Evolutionary conservation across 2,329 filamentous ascomycete genomes (phyloP).

Genomic region (Sporothrix sp.): DNA sequence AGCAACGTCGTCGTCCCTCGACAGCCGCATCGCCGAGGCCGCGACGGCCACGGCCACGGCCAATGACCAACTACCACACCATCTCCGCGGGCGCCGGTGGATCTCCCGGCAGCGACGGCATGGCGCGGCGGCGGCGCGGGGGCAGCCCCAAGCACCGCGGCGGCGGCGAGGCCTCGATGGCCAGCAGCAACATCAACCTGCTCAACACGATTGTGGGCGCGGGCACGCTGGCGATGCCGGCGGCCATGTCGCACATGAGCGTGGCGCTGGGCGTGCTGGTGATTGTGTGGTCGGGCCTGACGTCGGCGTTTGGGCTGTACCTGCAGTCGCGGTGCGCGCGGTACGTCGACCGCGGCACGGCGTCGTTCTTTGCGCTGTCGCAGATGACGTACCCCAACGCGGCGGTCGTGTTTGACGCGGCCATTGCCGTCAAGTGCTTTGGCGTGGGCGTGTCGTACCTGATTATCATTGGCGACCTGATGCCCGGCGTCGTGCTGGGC

Average conservation of each 20-base stretch:
- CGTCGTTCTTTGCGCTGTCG: conserved; percentile 93
- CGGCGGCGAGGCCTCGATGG: conserved; percentile 74
- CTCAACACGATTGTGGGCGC: conserved; percentile 96
- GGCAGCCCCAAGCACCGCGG: conserved; percentile 57
- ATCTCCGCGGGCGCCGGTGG: too few relatives aligned
- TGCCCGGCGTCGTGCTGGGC: conserved; percentile 85
- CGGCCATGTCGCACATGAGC: conserved; percentile 90
- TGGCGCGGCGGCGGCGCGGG: conserved; percentile 45
- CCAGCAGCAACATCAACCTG: conserved; percentile 88
- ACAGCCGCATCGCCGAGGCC: too few relatives aligned
- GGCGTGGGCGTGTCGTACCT: conserved; percentile 95
- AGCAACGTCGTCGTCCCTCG: too few relatives aligned
- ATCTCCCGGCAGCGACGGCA: conserved; percentile 30
- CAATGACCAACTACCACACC: too few relatives aligned
- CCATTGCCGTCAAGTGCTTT: conserved; percentile 96
- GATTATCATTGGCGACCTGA: conserved; percentile 96
- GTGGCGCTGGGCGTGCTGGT: conserved; percentile 74
- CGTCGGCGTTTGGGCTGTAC: conserved; percentile 86
- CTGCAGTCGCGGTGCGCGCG: conserved; percentile 86
- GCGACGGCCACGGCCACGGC: too few relatives aligned
- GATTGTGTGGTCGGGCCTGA: conserved; percentile 84
- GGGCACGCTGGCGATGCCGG: conserved; percentile 90
- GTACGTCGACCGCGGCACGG: conserved; percentile 79
- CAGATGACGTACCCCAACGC: conserved; percentile 96
- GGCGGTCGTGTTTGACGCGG: conserved; percentile 87